phyloP scores from a whole-genome alignment of 1,284 basidiomycete genomes.

The Malassezia psittaci region DNA sequence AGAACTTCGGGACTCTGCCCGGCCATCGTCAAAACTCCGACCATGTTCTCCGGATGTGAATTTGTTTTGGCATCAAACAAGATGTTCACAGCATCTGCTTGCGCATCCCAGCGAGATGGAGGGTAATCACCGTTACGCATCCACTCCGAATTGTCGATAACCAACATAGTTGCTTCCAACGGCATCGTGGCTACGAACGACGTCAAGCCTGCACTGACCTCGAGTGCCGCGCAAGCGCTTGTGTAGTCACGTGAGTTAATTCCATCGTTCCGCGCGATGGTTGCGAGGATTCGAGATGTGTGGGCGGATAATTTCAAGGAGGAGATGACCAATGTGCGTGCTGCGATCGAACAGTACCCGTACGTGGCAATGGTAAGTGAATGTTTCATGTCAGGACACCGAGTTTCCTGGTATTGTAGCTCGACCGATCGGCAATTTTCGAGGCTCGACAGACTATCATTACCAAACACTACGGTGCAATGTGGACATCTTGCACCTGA shows the following conservation, averaged over 20 bases:
- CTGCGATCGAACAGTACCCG: slow-evolving; percentile 77
- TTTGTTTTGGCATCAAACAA: slow-evolving; percentile 88
- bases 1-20: slow-evolving; percentile 68
- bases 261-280: slow-evolving; percentile 21
- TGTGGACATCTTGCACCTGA: slow-evolving; percentile 93
- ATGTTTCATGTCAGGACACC: slow-evolving; percentile 56
- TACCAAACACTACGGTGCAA: slow-evolving; percentile 96
- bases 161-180: slow-evolving; percentile 48
- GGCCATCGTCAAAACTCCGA: slow-evolving; percentile 96
- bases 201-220: no score
- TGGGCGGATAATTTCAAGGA: slow-evolving; percentile 86
- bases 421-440: slow-evolving; percentile 88
- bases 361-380: slow-evolving; percentile 70
- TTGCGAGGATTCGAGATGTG: slow-evolving; percentile 57
- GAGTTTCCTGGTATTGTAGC: slow-evolving; percentile 98
- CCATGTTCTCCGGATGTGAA: slow-evolving; percentile 85
- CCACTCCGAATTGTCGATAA: slow-evolving; percentile 48
- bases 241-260: slow-evolving; percentile 2
- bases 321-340: slow-evolving; percentile 79
- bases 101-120: slow-evolving; percentile 71
- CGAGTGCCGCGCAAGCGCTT: slow-evolving; percentile 6
- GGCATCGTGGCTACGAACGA: slow-evolving; percentile 28
- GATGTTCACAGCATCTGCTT: slow-evolving; percentile 79
- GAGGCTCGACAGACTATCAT: slow-evolving; percentile 94
- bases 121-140: slow-evolving; percentile 76